These are phyloP conservation scores for Ustilago curta DNA, from an alignment of 1,284 basidiomycete genomes.

Conservation along the genomic window DNA sequence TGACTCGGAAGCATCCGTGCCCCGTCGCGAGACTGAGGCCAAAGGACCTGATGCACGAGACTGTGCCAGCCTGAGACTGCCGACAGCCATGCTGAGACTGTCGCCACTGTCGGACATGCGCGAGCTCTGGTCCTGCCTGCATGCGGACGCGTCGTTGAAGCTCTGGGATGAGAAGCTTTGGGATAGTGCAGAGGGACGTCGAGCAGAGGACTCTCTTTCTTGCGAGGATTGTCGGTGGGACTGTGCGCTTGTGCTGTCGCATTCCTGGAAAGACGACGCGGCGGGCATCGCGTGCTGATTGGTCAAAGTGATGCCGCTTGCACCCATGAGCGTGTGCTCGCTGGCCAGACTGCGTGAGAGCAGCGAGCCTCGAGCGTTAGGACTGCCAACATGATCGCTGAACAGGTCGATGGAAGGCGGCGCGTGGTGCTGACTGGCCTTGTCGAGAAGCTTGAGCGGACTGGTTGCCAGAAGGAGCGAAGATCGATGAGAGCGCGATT, in stretches of 20 bases:
- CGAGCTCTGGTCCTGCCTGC: slow-evolving; percentile 2
- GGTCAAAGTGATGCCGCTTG: slow-evolving; percentile 52
- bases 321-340: slow-evolving; percentile 54
- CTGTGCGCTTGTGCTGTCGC: slow-evolving; percentile 6
- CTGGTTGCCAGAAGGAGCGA: slow-evolving; percentile 39
- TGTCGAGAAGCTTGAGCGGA: slow-evolving; percentile 55
- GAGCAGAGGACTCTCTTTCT: not conserved
- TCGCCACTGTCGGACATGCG: slow-evolving; percentile 11
- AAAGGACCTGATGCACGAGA: slow-evolving; percentile 32
- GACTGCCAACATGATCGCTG: slow-evolving; percentile 50
- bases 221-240: slow-evolving; percentile 16
- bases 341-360: slow-evolving; percentile 53
- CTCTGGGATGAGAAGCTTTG: slow-evolving; percentile 36
- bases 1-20: slow-evolving; percentile 20
- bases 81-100: slow-evolving; percentile 46
- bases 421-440: slow-evolving; percentile 48
- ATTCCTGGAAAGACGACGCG: slow-evolving; percentile 11
- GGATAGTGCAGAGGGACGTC: slow-evolving; percentile 23
- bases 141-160: slow-evolving; percentile 15
- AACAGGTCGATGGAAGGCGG: slow-evolving; percentile 54
- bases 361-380: slow-evolving; percentile 28
- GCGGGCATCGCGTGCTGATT: slow-evolving; percentile 14
- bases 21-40: slow-evolving; percentile 15
- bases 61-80: slow-evolving; percentile 52
- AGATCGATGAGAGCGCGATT: slow-evolving; percentile 20